Conservation (phyloP, 1,284 basidiomycete genomes). For the Ustilago sp. region DNA sequence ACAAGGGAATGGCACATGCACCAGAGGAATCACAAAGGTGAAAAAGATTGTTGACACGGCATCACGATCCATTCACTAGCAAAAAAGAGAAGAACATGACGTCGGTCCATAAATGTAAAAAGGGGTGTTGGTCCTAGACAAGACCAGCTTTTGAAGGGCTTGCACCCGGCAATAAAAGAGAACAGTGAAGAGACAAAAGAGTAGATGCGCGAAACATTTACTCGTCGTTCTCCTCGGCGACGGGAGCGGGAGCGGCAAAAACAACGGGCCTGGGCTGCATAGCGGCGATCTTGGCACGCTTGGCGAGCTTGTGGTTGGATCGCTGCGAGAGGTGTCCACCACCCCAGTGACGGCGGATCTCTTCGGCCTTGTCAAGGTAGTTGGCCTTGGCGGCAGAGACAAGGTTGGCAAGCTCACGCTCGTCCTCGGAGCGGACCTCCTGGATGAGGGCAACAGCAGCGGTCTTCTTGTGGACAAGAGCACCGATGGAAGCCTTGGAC, state of each 20-base stretch:
- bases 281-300: constrained; percentile 89
- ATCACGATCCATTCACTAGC: constrained; percentile 47
- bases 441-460: constrained; percentile 89
- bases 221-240: constrained; percentile 47
- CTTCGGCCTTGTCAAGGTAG: constrained; percentile 94
- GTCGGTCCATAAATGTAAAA: constrained; percentile 21
- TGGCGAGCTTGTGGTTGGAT: constrained; percentile 89
- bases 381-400: constrained; percentile 96
- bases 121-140: constrained; percentile 28
- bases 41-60: constrained; percentile 12
- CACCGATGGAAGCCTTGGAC: constrained; percentile 94
- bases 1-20: constrained; percentile 10
- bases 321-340: constrained; percentile 95
- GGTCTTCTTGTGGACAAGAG: constrained; percentile 98
- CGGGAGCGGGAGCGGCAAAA: constrained; percentile 34
- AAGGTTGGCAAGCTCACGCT: constrained; percentile 90
- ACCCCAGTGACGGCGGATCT: constrained; percentile 91
- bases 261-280: constrained; percentile 52
- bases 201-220: constrained; percentile 41
- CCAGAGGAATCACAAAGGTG: constrained; percentile 20
- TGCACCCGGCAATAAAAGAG: constrained; percentile 11
- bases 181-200: constrained; percentile 9
- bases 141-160: constrained; percentile 44
- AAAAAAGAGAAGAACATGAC: constrained; percentile 37
- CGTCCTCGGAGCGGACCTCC: constrained; percentile 94